Conservation (phyloP, 2,329 filamentous ascomycete genomes). For the Venturia effusa region DNA sequence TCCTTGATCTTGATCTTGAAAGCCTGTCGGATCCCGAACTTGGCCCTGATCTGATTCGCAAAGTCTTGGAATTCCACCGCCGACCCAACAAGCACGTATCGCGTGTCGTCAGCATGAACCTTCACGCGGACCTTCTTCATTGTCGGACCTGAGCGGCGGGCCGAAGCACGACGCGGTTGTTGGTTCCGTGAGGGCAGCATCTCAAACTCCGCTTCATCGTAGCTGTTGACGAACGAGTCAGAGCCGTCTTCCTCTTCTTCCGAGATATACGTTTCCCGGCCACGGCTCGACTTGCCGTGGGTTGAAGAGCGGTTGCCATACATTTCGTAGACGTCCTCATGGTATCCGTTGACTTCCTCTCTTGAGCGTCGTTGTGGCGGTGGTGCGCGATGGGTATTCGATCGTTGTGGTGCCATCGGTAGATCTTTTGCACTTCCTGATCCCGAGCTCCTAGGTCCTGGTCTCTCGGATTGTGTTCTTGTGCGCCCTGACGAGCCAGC, state of each 20-base stretch:
- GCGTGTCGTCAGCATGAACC: conserved; percentile 75
- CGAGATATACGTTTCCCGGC: conserved; percentile 51
- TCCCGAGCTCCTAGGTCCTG: background rate
- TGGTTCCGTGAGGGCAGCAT: conserved; percentile 25
- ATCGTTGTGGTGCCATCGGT: background rate
- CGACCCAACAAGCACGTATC: conserved; percentile 78
- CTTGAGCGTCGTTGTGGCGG: background rate
- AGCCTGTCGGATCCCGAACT: conserved; percentile 65
- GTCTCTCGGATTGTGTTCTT: conserved; percentile 10
- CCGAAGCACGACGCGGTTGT: conserved; percentile 34
- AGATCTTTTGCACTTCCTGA: background rate
- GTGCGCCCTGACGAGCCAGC: conserved; percentile 15
- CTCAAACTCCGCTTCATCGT: conserved; percentile 71
- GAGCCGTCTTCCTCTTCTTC: conserved; percentile 72
- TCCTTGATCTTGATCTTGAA: conserved; percentile 87
- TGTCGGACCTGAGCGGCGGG: conserved; percentile 41
- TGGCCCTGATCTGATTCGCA: conserved; percentile 68
- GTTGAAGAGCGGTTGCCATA: conserved; percentile 23
- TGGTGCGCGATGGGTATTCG: background rate
- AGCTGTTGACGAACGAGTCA: conserved; percentile 40
- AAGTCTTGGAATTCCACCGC: conserved; percentile 68
- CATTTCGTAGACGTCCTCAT: conserved; percentile 13
- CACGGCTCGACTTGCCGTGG: background rate
- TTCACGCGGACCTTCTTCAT: conserved; percentile 77
- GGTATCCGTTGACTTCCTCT: conserved; percentile 5